Base-by-base conservation (phyloP, 345 rosid genomes). In the Iberis pinnata region DNA sequence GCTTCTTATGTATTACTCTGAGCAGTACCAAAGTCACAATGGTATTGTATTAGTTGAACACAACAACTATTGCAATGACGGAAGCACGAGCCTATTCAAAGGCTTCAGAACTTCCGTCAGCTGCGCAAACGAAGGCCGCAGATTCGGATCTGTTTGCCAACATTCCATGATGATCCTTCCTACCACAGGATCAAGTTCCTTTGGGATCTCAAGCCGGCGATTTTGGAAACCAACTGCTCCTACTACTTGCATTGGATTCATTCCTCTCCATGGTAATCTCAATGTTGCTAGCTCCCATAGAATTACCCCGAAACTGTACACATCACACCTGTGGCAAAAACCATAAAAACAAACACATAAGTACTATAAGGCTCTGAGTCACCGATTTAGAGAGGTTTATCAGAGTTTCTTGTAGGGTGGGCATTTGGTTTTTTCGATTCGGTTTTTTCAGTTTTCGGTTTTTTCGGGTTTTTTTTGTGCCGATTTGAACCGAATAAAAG, bases 231-330 rank as follows among this genome's bases (percentile, higher is more conserved):
- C 99, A 31, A 93, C 99, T 3, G 97, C 99, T 67, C 99, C 97
- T 15, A 93, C 99, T 39, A 88, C 99, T 74, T 93, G 99, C 99
- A 93, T 93, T 2, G 99, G 99, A 69, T 93, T 93, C 97, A 93
- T 88, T 57, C 94, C 99, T 45, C 85, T 71, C 99, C 99, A 93
- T 12, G 99, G 99, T 58, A 80, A 63, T 76, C 80, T 79, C 67
- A 83, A 64, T 24, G 99, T 93, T 12, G 99, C 95, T 43, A 93
- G 96, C 77, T 93, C 99, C 97, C 99, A 93, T 5, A 93, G 81
- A 64, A 93, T 93, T 41, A 93, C 75, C 46, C 99, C 99, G 37
- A 93, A 93, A 74, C 99, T 93, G 60, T 93, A 93, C 27, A 93
- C 89, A 63, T 93, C 99, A 64, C 99, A 93, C 71, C 99, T 93